Percentiles rank a stretch among this genome's conserved stretches.
phyloP scores from a whole-genome alignment of 257 asterid genomes.

The Coffea canephora region DNA sequence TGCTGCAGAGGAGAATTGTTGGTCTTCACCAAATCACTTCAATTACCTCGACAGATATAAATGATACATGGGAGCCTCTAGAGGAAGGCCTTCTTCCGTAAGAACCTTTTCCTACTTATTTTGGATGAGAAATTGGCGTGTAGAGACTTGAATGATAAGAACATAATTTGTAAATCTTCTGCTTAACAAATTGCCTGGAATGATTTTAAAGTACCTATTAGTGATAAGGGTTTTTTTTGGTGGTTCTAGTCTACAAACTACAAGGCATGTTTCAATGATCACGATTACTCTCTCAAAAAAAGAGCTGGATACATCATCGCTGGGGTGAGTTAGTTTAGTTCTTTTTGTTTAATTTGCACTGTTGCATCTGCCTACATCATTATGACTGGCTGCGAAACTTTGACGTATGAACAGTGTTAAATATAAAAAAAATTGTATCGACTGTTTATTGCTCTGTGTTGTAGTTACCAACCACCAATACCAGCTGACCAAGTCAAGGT shows the following conservation, averaged over 20 bases:
- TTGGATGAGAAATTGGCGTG: background rate
- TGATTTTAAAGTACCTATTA: background rate
- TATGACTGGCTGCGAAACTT: background rate
- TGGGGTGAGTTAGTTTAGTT: conserved; percentile 60
- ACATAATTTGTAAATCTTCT: background rate
- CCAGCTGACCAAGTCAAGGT: conserved; percentile 94
- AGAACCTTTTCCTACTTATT: conserved; percentile 25
- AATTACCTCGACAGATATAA: conserved; percentile 83
- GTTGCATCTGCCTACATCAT: background rate
- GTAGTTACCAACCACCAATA: conserved; percentile 85
- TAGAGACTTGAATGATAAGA: background rate
- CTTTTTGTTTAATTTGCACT: background rate
- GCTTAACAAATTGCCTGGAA: background rate
- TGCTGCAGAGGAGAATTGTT: conserved; percentile 80
- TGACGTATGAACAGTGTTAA: too few relatives aligned
- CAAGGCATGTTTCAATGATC: conserved; percentile 91
- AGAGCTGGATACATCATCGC: conserved; percentile 59
- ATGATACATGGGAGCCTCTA: conserved; percentile 96
- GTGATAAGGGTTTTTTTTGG: conserved; percentile 15
- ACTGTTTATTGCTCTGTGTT: conserved; percentile 7
- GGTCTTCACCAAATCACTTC: conserved; percentile 90
- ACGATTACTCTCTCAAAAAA: conserved; percentile 72
- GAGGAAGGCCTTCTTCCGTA: conserved; percentile 98
- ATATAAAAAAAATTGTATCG: background rate
- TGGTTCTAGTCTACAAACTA: conserved; percentile 71